phyloP scores from a whole-genome alignment of 495 filamentous ascomycete genomes.

The Neurospora sublineolata region DNA sequence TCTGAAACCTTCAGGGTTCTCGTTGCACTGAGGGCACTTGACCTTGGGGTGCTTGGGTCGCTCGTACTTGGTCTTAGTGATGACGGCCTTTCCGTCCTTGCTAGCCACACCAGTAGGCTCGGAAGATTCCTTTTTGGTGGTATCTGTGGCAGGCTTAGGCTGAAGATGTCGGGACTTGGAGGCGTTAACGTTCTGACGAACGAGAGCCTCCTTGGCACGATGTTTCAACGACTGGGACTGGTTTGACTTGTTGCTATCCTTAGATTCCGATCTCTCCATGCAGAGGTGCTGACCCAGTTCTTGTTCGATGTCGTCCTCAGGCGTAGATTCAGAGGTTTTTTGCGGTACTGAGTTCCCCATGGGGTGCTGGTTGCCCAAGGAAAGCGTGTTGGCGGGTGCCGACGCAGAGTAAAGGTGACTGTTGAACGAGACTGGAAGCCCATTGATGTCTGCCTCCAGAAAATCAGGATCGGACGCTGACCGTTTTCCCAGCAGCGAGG shows the following conservation, averaged over 20 bases:
- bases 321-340: conserved; percentile 11
- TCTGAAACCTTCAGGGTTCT: conserved; percentile 76
- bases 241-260: conserved; percentile 30
- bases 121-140: conserved; percentile 7
- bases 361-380: conserved; percentile 14
- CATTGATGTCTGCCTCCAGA: conserved; percentile 25
- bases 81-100: conserved; percentile 40
- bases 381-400: conserved; percentile 16
- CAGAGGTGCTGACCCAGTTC: conserved; percentile 12
- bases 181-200: conserved; percentile 23
- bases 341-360: conserved; percentile 30
- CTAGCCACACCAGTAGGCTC: conserved; percentile 8
- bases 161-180: conserved; percentile 23
- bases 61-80: conserved; percentile 57
- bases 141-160: conserved; percentile 26
- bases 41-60: conserved; percentile 70
- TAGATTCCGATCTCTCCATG: conserved; percentile 37
- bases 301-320: conserved; percentile 1
- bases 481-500: conserved; percentile 23
- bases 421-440: conserved; percentile 17
- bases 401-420: conserved; percentile 16
- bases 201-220: conserved; percentile 33
- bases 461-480: conserved; percentile 18
- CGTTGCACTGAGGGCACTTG: conserved; percentile 59
- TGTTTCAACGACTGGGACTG: conserved; percentile 28